Conservation (phyloP, 805 yeast species). For the Millerozyma acaciae region DNA sequence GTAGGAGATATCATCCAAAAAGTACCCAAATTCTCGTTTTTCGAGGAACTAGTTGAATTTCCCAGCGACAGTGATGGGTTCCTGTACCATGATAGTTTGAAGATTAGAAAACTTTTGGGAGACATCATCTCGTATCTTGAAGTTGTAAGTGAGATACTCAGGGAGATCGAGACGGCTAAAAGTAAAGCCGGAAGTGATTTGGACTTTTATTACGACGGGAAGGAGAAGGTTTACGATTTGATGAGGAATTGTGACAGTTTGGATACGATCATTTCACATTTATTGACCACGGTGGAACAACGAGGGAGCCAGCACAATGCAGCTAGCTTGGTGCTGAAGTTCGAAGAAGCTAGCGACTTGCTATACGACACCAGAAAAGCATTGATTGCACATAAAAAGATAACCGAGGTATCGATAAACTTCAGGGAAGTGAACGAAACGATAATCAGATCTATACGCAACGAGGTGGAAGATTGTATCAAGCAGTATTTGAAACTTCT, state of each 20-base stretch:
- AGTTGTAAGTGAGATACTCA: slow-evolving; percentile 15
- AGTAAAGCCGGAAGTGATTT: slow-evolving; percentile 7
- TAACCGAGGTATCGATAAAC: slow-evolving; percentile 24
- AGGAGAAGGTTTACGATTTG: slow-evolving; percentile 15
- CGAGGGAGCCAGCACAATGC: slow-evolving; percentile 3
- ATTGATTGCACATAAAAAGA: slow-evolving; percentile 17
- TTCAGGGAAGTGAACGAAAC: slow-evolving; percentile 24
- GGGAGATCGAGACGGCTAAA: slow-evolving; percentile 7
- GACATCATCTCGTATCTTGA: slow-evolving; percentile 23
- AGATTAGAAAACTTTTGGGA: slow-evolving; percentile 25
- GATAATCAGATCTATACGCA: slow-evolving; percentile 19
- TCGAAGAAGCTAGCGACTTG: slow-evolving; percentile 24
- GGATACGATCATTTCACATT: slow-evolving; percentile 21
- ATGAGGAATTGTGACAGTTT: slow-evolving; percentile 17
- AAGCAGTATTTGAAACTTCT: slow-evolving; percentile 13
- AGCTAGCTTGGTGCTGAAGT: slow-evolving; percentile 16
- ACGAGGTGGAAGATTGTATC: slow-evolving; percentile 25
- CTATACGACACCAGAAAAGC: slow-evolving; percentile 23
- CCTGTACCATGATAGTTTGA: slow-evolving; percentile 22
- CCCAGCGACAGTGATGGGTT: slow-evolving; percentile 11
- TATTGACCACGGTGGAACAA: slow-evolving; percentile 8
- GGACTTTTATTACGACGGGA: slow-evolving; percentile 26
- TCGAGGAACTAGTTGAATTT: slow-evolving; percentile 19
- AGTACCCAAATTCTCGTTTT: slow-evolving; percentile 18
- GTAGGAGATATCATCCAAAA: no score